Conservation (phyloP, 169 alveolate genomes). For the Plasmodium gonderi region DNA sequence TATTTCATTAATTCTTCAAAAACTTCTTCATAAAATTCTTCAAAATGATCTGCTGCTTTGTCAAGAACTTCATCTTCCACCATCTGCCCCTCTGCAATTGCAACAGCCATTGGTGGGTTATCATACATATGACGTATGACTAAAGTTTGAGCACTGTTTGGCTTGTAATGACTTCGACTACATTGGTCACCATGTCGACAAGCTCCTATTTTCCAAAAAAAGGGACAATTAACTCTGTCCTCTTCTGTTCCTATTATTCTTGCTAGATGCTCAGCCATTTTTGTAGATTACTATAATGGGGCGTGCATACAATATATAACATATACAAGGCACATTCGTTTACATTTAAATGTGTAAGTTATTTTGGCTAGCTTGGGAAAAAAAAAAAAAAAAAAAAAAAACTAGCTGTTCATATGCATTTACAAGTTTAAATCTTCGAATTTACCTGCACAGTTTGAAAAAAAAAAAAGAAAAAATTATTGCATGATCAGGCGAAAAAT, state of each 20-base stretch:
- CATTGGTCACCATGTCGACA: constrained; percentile 99
- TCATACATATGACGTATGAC: constrained; percentile 97
- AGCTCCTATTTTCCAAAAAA: constrained; percentile 99
- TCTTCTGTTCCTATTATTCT: constrained; percentile 98
- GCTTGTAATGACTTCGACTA: constrained; percentile 98
- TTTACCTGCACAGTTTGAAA: constrained; percentile 19
- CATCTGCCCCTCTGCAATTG: constrained; percentile 98
- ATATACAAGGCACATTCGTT: no score
- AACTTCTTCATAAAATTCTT: constrained; percentile 98
- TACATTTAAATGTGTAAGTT: not conserved
- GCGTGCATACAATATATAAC: not conserved
- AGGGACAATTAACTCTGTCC: constrained; percentile 99
- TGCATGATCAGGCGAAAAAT: constrained; percentile 26
- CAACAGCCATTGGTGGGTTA: constrained; percentile 99
- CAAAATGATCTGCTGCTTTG: constrained; percentile 98
- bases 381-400: constrained; percentile 32
- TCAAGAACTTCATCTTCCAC: constrained; percentile 95
- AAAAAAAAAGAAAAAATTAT: constrained; percentile 8
- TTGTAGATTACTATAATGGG: no score
- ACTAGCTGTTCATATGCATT: constrained; percentile 28
- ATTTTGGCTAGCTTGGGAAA: constrained; percentile 18
- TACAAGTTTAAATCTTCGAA: not conserved
- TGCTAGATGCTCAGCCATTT: constrained; percentile 99
- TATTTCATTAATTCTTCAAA: constrained; percentile 96
- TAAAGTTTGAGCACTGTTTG: constrained; percentile 96